These are phyloP conservation scores for Coemansia sp. DNA, from an alignment of 371 early-diverging fungal species.

Conservation along the genomic window DNA sequence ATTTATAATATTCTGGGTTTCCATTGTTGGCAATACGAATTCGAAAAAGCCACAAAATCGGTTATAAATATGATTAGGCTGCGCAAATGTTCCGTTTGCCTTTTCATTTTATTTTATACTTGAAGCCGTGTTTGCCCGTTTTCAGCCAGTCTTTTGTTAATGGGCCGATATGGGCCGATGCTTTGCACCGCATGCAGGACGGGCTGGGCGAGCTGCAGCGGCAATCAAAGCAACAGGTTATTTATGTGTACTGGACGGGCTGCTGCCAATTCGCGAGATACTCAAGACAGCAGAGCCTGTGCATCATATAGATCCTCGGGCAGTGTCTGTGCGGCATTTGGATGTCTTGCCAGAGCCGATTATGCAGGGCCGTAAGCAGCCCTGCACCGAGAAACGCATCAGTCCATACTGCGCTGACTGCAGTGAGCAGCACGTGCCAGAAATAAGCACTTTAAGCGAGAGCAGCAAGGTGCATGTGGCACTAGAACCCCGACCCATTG, in stretches of 20 bases:
- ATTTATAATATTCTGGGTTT: background rate
- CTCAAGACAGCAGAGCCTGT: background rate
- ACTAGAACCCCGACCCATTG: background rate
- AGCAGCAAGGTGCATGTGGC: background rate
- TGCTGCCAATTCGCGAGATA: background rate
- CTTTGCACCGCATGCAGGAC: background rate
- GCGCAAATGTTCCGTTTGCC: background rate
- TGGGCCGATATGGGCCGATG: background rate
- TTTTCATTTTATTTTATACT: background rate
- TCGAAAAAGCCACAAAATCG: no score
- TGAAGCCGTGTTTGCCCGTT: background rate
- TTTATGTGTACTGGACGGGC: background rate
- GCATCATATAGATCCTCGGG: background rate
- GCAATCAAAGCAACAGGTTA: background rate
- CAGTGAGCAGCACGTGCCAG: background rate
- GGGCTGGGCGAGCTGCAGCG: constrained; percentile 2
- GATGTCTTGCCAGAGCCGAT: background rate
- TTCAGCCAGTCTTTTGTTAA: background rate
- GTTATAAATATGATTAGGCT: no score
- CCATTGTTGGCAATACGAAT: background rate
- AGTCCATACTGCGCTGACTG: background rate
- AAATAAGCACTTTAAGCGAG: background rate
- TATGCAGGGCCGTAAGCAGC: background rate
- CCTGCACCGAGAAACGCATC: background rate
- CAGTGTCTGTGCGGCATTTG: background rate